A percentile compares a stretch with the other conserved stretches of the same genome.
Evolutionary conservation across 2,329 filamentous ascomycete species (phyloP).

Genomic region (Sclerotinia minor): DNA sequence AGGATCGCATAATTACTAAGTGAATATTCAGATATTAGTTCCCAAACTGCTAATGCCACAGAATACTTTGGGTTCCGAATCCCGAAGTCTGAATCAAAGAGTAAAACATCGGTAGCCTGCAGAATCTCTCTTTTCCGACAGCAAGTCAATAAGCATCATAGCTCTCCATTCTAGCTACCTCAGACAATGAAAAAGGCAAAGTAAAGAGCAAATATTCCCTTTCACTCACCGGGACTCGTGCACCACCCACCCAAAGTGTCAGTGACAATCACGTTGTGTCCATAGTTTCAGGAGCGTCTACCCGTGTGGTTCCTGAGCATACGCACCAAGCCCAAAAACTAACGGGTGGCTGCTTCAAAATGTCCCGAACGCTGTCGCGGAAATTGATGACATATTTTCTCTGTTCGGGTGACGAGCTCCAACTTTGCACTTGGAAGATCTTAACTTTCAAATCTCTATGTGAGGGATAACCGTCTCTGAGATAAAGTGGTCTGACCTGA

Average conservation of each 20-base stretch:
- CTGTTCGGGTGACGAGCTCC: background rate
- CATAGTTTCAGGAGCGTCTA: constrained; percentile 3
- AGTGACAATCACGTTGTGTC: constrained; percentile 24
- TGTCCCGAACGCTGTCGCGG: constrained; percentile 10
- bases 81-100: background rate
- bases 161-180: background rate
- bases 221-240: constrained; percentile 7
- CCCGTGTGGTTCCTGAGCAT: constrained; percentile 12
- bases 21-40: background rate
- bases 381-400: constrained; percentile 6
- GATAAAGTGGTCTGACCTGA: constrained; percentile 7
- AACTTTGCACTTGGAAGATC: background rate
- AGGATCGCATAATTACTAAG: background rate
- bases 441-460: background rate
- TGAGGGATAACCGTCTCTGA: background rate
- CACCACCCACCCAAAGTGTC: constrained; percentile 11
- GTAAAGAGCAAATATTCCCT: background rate
- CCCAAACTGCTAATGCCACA: background rate
- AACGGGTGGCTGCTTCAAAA: constrained; percentile 21
- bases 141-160: background rate
- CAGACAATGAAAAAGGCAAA: constrained; percentile 4
- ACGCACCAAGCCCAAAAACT: constrained; percentile 5
- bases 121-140: background rate
- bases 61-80: background rate
- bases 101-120: background rate